Evolutionary conservation across 371 early-diverging fungal genomes (phyloP).

Genomic region (Chytridiales sp.): DNA sequence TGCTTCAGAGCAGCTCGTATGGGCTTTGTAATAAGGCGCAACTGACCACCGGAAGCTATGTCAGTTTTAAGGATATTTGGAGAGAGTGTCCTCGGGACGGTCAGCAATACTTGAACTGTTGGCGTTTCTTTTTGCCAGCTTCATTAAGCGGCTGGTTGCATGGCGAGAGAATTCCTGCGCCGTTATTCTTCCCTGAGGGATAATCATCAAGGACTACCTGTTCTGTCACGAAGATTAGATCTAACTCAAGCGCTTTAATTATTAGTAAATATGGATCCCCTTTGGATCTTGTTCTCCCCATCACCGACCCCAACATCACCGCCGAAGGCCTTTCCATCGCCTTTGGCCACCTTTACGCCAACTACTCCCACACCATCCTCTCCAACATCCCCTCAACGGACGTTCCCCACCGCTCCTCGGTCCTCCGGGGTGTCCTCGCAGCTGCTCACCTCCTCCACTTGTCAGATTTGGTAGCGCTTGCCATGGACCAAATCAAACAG

Average conservation of each 20-base stretch:
- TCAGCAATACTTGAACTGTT: not conserved
- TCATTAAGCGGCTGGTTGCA: no score
- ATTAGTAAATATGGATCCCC: slow-evolving; percentile 26
- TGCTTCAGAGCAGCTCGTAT: no score
- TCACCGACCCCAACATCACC: slow-evolving; percentile 48
- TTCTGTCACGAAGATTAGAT: no score
- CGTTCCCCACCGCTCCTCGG: slow-evolving; percentile 19
- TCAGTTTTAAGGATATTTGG: no score
- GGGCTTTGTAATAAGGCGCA: no score
- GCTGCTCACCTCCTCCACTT: slow-evolving; percentile 46
- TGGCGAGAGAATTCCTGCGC: no score
- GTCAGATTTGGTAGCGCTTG: slow-evolving; percentile 35
- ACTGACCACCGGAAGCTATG: no score
- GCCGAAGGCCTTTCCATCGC: slow-evolving; percentile 48
- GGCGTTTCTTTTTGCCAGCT: not conserved
- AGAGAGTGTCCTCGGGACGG: no score
- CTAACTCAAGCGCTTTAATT: no score
- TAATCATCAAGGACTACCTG: no score
- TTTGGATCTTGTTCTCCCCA: slow-evolving; percentile 31
- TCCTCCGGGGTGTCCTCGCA: slow-evolving; percentile 44
- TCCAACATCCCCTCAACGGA: slow-evolving; percentile 5
- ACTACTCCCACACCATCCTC: slow-evolving; percentile 33
- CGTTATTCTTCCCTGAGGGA: no score
- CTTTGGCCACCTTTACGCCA: slow-evolving; percentile 49
- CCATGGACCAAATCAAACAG: slow-evolving; percentile 39